phyloP scores from a whole-genome alignment of 345 rosid genomes.

The Capsella bursapastoris region DNA sequence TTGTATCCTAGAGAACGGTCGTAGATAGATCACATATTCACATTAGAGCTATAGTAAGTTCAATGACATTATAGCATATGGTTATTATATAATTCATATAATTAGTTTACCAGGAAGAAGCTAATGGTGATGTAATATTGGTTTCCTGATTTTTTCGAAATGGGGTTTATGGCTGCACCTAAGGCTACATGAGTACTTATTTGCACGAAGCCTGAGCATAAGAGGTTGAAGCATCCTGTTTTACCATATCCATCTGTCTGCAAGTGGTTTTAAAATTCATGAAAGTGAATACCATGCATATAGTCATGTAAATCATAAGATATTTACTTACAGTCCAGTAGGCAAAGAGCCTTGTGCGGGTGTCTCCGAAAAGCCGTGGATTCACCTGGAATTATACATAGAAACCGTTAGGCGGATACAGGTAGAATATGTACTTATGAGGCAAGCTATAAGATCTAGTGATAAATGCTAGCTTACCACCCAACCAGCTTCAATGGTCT shows the following conservation, averaged over 20 bases:
- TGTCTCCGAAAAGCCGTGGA: conserved; percentile 43
- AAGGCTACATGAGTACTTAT: conserved; percentile 35
- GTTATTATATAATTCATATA: not conserved
- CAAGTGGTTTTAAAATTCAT: not conserved
- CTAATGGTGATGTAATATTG: conserved; percentile 42
- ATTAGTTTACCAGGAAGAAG: conserved; percentile 41
- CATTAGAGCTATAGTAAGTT: not conserved
- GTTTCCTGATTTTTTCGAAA: not conserved
- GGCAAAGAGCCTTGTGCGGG: conserved; percentile 32
- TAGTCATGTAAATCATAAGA: not conserved
- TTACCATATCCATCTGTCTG: conserved; percentile 40
- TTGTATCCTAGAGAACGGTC: conserved; percentile 48
- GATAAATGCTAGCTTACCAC: conserved; percentile 28
- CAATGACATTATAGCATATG: not conserved
- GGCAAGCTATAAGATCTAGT: not conserved
- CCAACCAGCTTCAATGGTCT: conserved; percentile 64
- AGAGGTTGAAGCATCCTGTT: conserved; percentile 52
- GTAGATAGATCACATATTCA: not conserved
- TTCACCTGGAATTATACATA: conserved; percentile 38
- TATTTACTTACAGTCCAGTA: conserved; percentile 49
- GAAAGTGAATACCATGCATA: not conserved
- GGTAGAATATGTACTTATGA: not conserved
- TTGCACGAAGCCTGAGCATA: conserved; percentile 60
- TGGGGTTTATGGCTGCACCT: conserved; percentile 38
- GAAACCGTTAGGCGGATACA: not conserved